Conservation (phyloP, 2,329 filamentous ascomycete species). For the Aspergillus carbonarius region DNA sequence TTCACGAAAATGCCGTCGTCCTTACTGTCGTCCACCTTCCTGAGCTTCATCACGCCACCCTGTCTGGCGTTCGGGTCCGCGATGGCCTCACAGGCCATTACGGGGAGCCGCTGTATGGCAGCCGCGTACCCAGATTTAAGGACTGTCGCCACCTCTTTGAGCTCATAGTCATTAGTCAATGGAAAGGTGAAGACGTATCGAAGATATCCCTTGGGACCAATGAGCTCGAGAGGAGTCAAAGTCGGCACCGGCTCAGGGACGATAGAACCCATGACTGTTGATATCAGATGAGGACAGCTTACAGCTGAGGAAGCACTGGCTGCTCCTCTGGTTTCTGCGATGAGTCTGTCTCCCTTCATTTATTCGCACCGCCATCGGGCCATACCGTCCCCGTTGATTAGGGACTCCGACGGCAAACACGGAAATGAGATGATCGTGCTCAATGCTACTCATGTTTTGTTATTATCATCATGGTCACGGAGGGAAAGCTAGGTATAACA, state of each 20-base stretch:
- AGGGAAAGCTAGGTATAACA: neutral
- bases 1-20: conserved; percentile 1
- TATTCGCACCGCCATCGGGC: neutral
- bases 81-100: conserved; percentile 33
- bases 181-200: conserved; percentile 38
- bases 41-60: conserved; percentile 33
- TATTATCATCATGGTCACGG: neutral
- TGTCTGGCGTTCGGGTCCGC: conserved; percentile 32
- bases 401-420: neutral
- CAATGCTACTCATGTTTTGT: neutral
- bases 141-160: conserved; percentile 24
- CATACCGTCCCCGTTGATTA: neutral
- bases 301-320: neutral
- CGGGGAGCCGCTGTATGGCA: conserved; percentile 30
- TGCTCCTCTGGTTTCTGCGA: neutral
- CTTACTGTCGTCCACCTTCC: too few relatives aligned
- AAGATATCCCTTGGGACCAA: conserved; percentile 37
- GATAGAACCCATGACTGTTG: conserved; percentile 6
- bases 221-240: conserved; percentile 32
- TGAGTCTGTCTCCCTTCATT: neutral
- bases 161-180: conserved; percentile 31
- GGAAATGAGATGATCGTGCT: neutral
- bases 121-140: conserved; percentile 31
- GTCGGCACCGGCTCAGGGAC: conserved; percentile 14
- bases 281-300: neutral